Evolutionary conservation across 1,284 basidiomycete genomes (phyloP).

Genomic region (Malassezia equina): DNA sequence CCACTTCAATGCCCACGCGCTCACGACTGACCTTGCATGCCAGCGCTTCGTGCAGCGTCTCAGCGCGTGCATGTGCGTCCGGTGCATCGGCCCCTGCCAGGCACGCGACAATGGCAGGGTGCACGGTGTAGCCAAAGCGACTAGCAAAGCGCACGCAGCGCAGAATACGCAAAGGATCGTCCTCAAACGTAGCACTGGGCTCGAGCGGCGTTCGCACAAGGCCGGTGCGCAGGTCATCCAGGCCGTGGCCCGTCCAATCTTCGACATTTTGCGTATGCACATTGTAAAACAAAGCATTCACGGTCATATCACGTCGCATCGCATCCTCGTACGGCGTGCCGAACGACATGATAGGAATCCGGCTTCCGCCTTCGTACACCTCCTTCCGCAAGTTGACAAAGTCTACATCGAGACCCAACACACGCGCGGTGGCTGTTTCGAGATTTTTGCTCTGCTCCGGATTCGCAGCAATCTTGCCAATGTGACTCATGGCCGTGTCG

Average conservation of each 20-base stretch:
- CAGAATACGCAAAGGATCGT: conserved; percentile 85
- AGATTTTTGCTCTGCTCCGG: conserved; percentile 97
- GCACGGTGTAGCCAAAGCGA: conserved; percentile 72
- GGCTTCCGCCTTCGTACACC: conserved; percentile 67
- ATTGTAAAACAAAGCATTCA: conserved; percentile 95
- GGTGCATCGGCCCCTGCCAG: conserved; percentile 16
- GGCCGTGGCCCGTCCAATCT: conserved; percentile 75
- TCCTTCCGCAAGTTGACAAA: conserved; percentile 91
- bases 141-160: conserved; percentile 85
- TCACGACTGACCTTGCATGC: conserved; percentile 42
- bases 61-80: conserved; percentile 19
- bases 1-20: conserved; percentile 47
- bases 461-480: conserved; percentile 77
- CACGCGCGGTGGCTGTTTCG: conserved; percentile 81
- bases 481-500: conserved; percentile 28
- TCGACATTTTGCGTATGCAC: conserved; percentile 79
- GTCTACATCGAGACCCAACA: conserved; percentile 77
- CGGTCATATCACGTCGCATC: conserved; percentile 78
- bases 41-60: conserved; percentile 52
- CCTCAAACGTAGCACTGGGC: conserved; percentile 76
- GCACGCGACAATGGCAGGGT: conserved; percentile 56
- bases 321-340: conserved; percentile 91
- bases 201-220: conserved; percentile 80
- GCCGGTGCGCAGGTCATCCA: conserved; percentile 68
- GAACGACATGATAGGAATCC: conserved; percentile 77